Base-by-base conservation (phyloP, 2,329 filamentous ascomycete species). In the Tolypocladium tropicale region DNA sequence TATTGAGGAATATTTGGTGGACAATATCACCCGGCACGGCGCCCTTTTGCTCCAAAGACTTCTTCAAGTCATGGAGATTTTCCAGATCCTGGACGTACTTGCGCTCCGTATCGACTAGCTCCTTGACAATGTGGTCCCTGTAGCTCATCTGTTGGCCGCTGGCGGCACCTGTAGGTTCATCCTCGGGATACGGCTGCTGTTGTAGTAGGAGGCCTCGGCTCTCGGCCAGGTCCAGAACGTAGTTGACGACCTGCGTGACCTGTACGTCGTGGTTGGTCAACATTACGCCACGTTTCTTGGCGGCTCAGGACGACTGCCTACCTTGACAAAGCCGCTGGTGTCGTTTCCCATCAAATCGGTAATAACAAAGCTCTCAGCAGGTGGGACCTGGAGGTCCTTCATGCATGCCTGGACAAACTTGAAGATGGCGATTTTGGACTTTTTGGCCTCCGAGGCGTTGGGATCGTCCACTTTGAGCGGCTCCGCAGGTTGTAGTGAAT, bases 71-170 rank as follows among this genome's bases (percentile, higher is more conserved):
- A 69, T 97, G 91, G 37, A 99, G 73, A 63, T 96, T 93, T 70
- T 97, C 93, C 54, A 99, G 75, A 75, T 99, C 94, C 70, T 97
- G 92, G 4, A 97, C 94, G 64, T 99, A 99, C 72, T 96, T 96
- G 60, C 94, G 86, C 72, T 99, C 94, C 1, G 93, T 97, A 64
- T 93, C 90, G 56, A 99, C 88, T 51, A 99, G 76, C 72, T 99
- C 94, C 66, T 88, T 85, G 48, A 99, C 83, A 59, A 97, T 90
- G 70, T 96, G 89, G 65, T 96, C 89, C 62, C 91, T 78, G 62
- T 86, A 85, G 61, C 79, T 85, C 77, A 86, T 86, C 68, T 89
- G 82, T 1, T 83, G 84, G 56, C 85, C 82, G 52, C 86, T 76
- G 6, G 56, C 58, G 4, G 63, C 58, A 4, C 74, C 72, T n/a